Evolutionary conservation across 352 stramenopile genomes (phyloP), one percentile per base, ranked within the genome.

Genomic region (Pythium insidiosum): DNA sequence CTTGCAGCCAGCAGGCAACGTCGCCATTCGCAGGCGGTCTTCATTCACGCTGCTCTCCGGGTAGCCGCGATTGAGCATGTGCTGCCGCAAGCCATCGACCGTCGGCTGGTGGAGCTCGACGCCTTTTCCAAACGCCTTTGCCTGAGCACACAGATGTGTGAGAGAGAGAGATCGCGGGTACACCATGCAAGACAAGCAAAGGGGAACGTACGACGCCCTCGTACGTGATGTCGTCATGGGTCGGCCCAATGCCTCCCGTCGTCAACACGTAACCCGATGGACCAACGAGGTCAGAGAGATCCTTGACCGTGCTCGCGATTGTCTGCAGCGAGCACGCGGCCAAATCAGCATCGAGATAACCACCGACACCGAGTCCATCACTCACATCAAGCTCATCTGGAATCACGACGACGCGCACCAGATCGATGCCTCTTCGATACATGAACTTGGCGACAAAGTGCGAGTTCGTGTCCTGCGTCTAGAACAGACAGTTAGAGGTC

Each of bases 191-290:
- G n/a, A n/a, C n/a, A n/a, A n/a, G n/a, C n/a, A n/a, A n/a, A n/a
- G n/a, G n/a, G 33, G 0, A 5, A 53, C 56, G 35, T 50, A 86
- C 77, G 51, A 90, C 73, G 51, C 73, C 78, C 49, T 90, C 73
- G 52, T 94, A 94, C 16, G 81, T 94, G 56, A 94, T 89, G 50
- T 94, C 81, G 55, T 94, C 81, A 35, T 94, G 81, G 11, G 81
- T 94, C 5, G 78, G 81, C 3, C 81, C 81, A 35, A 94, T 91
- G 26, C 81, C 81, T 49, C 81, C 80, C 5, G 81, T 89, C 9
- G 81, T 91, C 61, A 94, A 71, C 11, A 94, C 78, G 48, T 88
- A 94, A 15, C 81, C 81, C 11, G 41, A 68, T 11, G 67, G 69
- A 3, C 81, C 81, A 12, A 94, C 81, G 16, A 86, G 63, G 6